These are phyloP conservation scores for Aspergillus novoparasiticus DNA, from an alignment of 2,329 filamentous ascomycete species.

Conservation along the genomic window DNA sequence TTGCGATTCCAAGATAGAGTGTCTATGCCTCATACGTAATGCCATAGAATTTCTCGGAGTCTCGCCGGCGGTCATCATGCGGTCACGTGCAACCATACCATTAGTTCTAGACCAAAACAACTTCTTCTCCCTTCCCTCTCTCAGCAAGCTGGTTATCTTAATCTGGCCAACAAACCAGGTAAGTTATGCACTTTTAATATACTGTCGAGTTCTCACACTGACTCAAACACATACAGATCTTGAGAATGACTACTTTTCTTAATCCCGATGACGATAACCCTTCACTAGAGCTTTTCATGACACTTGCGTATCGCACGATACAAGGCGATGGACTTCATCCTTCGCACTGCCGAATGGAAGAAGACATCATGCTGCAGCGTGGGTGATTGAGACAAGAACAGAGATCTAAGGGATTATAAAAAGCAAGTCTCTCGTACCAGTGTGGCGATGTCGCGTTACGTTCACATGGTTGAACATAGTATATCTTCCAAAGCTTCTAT, in stretches of 20 bases:
- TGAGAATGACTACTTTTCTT: conserved; percentile 16
- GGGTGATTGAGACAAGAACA: conserved; percentile 51
- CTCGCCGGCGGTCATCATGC: background rate
- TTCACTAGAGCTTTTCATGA: conserved; percentile 45
- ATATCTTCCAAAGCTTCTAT: background rate
- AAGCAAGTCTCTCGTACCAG: conserved; percentile 3
- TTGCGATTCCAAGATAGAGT: background rate
- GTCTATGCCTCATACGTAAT: background rate
- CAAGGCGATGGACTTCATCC: conserved; percentile 41
- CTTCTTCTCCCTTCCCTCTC: conserved; percentile 5
- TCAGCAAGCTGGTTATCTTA: background rate
- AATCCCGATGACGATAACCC: conserved; percentile 46
- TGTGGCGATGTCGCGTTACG: background rate
- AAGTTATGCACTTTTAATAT: background rate
- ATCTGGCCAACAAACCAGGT: conserved; percentile 1
- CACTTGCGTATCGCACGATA: conserved; percentile 25
- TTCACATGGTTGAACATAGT: background rate
- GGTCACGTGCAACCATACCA: background rate
- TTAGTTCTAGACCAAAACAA: background rate
- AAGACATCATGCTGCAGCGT: conserved; percentile 32
- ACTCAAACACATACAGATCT: background rate
- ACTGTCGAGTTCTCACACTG: background rate
- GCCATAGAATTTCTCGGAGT: conserved; percentile 5
- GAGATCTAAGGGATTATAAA: conserved; percentile 48
- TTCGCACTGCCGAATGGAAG: conserved; percentile 39